Evolutionary conservation across 129 eudicot genomes (phyloP), one percentile per base, ranked within the genome.

Genomic region (Saussurea involucrata): DNA sequence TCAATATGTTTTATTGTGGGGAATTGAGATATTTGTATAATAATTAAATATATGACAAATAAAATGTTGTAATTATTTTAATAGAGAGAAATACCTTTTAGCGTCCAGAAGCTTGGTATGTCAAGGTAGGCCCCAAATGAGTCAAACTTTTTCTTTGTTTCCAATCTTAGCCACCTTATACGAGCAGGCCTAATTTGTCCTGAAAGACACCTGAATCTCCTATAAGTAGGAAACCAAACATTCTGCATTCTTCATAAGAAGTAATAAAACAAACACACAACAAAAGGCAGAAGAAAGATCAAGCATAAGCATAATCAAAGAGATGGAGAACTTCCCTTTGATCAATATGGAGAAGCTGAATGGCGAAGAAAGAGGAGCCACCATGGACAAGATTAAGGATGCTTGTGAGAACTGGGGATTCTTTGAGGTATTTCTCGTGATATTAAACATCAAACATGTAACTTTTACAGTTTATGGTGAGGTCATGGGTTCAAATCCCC

Each of bases 361-460:
- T 83, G 96, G 90, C 8, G 92, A 78, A 25, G 92, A 81, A 66
- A 85, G 90, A 75, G 75, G 57, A 57, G 76, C 81, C 64, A 78
- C 85, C 44, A 83, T 83, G 92, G 80, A 78, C 55, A 67, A 64
- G 20, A 90, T 90, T 44, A 81, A 90, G n/a, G 90, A 90, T 83
- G 96, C 92, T 64, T 87, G 92, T 73, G 96, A 87, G 71, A 87
- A 87, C 78, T 90, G 92, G 96, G 96, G 92, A 8, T 90, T 90
- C 82, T 87, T 90, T 76, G 92, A 90, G 96, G 96, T 90, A 81
- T 46, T 4, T 68, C 49, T 24, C 42, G 24, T 37, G 17, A 12
- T 28, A 44, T 21, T 71, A 3, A 40, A 24, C 46, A 66, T 69
- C 66, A 76, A 76, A 71, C 75, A 71, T 44, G 36, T 71, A 70